Evolutionary conservation across 2,329 filamentous ascomycete species (phyloP).

Genomic region (Aureobasidium sp.): DNA sequence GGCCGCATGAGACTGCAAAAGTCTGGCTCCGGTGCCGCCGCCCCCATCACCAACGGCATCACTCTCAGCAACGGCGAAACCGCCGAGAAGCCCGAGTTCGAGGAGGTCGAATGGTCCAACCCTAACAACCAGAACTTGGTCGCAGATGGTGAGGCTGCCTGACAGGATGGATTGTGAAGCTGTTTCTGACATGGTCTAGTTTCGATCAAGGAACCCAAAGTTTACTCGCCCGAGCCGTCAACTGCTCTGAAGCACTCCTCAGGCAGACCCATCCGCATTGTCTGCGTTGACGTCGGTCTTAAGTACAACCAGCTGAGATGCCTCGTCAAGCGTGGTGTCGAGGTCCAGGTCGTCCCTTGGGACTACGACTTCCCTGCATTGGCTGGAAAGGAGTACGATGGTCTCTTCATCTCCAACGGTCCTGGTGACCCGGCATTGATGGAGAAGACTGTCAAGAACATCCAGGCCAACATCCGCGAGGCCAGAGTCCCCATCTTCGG

Average conservation of each 20-base stretch:
- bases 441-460: conserved; percentile 69
- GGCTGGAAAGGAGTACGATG: conserved; percentile 80
- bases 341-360: conserved; percentile 93
- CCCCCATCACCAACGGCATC: conserved; percentile 37
- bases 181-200: conserved; percentile 50
- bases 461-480: conserved; percentile 67
- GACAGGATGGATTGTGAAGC: background rate
- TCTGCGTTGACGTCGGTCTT: conserved; percentile 93
- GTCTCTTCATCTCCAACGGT: conserved; percentile 95
- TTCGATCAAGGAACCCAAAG: conserved; percentile 76
- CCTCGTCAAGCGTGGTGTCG: conserved; percentile 81
- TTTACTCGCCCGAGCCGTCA: conserved; percentile 70
- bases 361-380: conserved; percentile 80
- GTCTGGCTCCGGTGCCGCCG: conserved; percentile 29
- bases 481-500: conserved; percentile 85
- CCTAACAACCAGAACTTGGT: conserved; percentile 92
- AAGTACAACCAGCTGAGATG: conserved; percentile 98
- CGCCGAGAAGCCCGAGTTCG: conserved; percentile 47
- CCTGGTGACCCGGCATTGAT: conserved; percentile 91
- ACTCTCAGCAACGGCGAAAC: conserved; percentile 29
- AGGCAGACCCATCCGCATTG: conserved; percentile 75
- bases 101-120: conserved; percentile 79
- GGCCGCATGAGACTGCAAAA: conserved; percentile 79
- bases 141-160: conserved; percentile 67
- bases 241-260: conserved; percentile 77